Evolutionary conservation across 31 red algal species (phyloP).

Genomic region (Odonthalia washingtoniensis): DNA sequence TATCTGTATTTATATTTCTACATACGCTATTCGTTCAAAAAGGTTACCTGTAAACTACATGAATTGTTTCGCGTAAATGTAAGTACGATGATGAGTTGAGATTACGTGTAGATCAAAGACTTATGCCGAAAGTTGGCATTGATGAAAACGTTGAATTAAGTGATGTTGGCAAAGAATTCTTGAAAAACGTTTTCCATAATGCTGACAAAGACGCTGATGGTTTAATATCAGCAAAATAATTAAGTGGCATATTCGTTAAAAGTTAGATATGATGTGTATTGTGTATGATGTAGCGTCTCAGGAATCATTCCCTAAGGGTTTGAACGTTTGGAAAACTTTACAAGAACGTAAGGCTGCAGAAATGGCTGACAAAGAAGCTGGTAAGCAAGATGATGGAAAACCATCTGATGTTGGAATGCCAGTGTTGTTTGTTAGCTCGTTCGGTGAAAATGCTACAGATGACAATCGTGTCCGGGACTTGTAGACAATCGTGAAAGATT

Average conservation of each 20-base stretch:
- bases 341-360: conserved; percentile 49
- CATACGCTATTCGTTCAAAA: conserved; percentile 97
- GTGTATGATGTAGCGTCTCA: conserved; percentile 68
- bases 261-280: conserved; percentile 84
- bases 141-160: conserved; percentile 91
- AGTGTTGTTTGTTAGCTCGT: conserved; percentile 72
- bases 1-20: conserved; percentile 88
- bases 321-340: conserved; percentile 63
- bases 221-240: conserved; percentile 67
- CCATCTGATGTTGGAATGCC: conserved; percentile 65
- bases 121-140: conserved; percentile 38
- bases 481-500: conserved; percentile 77
- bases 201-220: conserved; percentile 86
- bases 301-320: conserved; percentile 67
- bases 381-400: no score
- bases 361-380: no score
- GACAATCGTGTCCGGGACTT: no score
- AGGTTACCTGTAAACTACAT: conserved; percentile 93
- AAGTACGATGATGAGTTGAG: conserved; percentile 89
- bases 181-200: conserved; percentile 69
- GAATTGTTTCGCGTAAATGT: conserved; percentile 96
- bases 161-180: conserved; percentile 59
- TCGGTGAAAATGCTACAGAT: conserved; percentile 20
- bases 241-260: conserved; percentile 72
- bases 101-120: conserved; percentile 48